Evolutionary conservation across 345 rosid genomes (phyloP), one percentile per base, ranked within the genome.

Genomic region (Balakata baccata): DNA sequence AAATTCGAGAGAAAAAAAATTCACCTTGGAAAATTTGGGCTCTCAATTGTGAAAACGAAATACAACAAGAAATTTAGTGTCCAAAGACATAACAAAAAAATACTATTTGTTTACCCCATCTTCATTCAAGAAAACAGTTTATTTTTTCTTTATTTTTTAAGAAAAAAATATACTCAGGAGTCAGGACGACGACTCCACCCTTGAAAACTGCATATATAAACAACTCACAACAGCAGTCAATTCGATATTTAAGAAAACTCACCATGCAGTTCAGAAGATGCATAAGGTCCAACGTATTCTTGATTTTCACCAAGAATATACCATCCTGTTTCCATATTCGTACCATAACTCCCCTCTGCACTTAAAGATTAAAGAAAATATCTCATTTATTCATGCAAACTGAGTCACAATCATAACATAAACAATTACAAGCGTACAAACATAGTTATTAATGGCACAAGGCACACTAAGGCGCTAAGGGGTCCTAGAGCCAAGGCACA

Each of bases 251-350:
- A 6, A 17, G 7, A 79, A 62, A 75, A 76, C 87, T 78, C 81
- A 92, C 99, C 94, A 46, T 85, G 84, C 52, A 92, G 75, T 80
- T 95, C 99, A 38, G 87, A 70, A 73, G 85, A 66, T 1, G 87
- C 76, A 76, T 92, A 91, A 5, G 99, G 99, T 64, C 99, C 99
- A 29, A 89, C 37, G 58, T 65, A 81, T 63, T 92, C 85, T 79
- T 89, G 93, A 71, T 91, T 82, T 70, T 79, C 90, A 45, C 85
- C 93, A 67, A 95, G 92, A 76, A 95, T 79, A 78, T 83, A 92
- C 99, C 99, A 95, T 37, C 86, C 92, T 20, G 73, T 84, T 67
- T 79, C 93, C 49, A 74, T 81, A 80, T 34, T 78, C 23, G 58
- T 58, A 16, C 22, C 68, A 65, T 46, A 20, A 63, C n/a, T 62